These are phyloP conservation scores for Aspergillus saccharolyticus DNA, from an alignment of 495 filamentous ascomycete species.

Conservation along the genomic window DNA sequence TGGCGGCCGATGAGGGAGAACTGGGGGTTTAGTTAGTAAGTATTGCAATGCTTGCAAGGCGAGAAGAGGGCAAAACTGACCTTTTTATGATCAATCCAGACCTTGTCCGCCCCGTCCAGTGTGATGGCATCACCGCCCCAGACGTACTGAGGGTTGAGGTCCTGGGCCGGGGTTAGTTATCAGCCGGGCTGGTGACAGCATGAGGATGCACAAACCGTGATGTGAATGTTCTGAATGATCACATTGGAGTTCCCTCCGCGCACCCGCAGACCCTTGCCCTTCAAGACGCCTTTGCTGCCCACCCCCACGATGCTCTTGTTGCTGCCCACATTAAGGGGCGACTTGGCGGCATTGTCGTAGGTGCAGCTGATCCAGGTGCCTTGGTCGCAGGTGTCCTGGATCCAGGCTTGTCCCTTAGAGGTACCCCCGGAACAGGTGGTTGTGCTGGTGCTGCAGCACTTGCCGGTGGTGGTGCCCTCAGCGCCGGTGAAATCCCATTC, in stretches of 20 bases:
- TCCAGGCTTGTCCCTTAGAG: conserved; percentile 11
- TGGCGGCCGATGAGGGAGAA: conserved; percentile 18
- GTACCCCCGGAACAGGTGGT: conserved; percentile 16
- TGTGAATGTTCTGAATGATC: conserved; percentile 33
- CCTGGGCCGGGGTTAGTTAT: not conserved
- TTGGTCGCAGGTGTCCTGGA: conserved; percentile 11
- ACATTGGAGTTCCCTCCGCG: conserved; percentile 18
- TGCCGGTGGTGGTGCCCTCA: conserved; percentile 21
- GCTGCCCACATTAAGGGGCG: conserved; percentile 20
- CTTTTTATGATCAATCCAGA: conserved; percentile 26
- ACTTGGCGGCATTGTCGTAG: conserved; percentile 18
- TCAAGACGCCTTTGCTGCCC: conserved; percentile 20
- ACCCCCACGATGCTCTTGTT: conserved; percentile 30
- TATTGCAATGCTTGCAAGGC: no score
- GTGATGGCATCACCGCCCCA: conserved; percentile 26
- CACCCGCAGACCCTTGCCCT: conserved; percentile 16
- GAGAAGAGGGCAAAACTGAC: no score
- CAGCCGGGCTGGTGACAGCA: no score
- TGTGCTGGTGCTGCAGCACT: conserved; percentile 13
- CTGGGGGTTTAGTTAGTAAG: conserved; percentile 3
- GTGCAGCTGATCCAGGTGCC: conserved; percentile 13
- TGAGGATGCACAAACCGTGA: conserved; percentile 12
- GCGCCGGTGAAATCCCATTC: conserved; percentile 23
- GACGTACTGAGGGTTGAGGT: conserved; percentile 26
- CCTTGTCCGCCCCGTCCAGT: conserved; percentile 12